Evolutionary conservation across 2,329 filamentous ascomycete genomes (phyloP).

Genomic region (Didymella lethalis): DNA sequence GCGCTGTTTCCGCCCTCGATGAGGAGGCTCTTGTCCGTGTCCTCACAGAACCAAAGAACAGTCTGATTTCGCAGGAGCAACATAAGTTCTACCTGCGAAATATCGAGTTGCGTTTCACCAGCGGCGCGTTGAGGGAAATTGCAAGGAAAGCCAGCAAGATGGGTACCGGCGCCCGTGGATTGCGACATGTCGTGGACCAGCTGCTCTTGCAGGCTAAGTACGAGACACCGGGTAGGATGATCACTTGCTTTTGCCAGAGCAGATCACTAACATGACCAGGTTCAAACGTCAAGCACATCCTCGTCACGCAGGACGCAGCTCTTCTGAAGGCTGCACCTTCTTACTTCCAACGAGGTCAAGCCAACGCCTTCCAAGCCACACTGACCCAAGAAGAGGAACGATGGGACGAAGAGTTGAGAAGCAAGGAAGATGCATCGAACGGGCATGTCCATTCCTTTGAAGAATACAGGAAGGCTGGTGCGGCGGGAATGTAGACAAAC

Average conservation of each 20-base stretch:
- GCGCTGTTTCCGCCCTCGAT: conserved; percentile 79
- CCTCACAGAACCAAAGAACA: conserved; percentile 90
- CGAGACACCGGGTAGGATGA: conserved; percentile 53
- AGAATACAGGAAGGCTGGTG: conserved; percentile 56
- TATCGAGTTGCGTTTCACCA: conserved; percentile 82
- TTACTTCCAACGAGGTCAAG: conserved; percentile 55
- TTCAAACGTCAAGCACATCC: conserved; percentile 55
- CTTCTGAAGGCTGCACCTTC: conserved; percentile 52
- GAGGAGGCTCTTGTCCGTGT: conserved; percentile 78
- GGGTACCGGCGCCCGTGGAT: conserved; percentile 71
- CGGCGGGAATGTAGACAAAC: conserved; percentile 34
- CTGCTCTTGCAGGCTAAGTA: conserved; percentile 58
- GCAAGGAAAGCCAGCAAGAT: conserved; percentile 73
- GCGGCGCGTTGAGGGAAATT: conserved; percentile 79
- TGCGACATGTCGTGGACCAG: conserved; percentile 59
- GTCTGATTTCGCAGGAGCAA: conserved; percentile 85
- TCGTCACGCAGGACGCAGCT: conserved; percentile 57
- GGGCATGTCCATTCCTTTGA: conserved; percentile 52
- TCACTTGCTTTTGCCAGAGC: neutral
- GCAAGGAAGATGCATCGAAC: conserved; percentile 36
- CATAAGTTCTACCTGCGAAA: conserved; percentile 83
- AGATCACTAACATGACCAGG: conserved; percentile 37
- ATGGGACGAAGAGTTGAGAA: conserved; percentile 53
- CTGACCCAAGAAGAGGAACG: conserved; percentile 56
- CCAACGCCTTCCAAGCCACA: conserved; percentile 50